These are phyloP conservation scores for Wallacemonas collosoma DNA, from an alignment of 208 protist species.

Conservation along the genomic window DNA sequence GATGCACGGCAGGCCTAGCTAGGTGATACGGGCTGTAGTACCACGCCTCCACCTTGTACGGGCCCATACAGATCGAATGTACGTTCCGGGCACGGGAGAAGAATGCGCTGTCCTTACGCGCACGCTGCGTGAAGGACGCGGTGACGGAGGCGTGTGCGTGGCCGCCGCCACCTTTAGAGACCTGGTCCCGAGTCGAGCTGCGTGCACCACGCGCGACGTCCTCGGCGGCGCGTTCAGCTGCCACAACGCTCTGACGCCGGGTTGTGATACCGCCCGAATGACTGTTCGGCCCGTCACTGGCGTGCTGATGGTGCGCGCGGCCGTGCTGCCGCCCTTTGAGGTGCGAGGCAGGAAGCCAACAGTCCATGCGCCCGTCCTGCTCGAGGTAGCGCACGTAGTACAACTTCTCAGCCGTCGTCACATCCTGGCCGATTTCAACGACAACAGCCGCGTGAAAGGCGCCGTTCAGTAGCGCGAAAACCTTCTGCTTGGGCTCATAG, in stretches of 20 bases:
- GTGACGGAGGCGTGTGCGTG: slow-evolving; percentile 55
- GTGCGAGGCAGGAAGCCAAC: slow-evolving; percentile 77
- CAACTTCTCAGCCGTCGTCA: slow-evolving; percentile 40
- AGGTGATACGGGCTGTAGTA: slow-evolving; percentile 98
- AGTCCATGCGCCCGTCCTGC: slow-evolving; percentile 88
- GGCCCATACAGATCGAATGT: slow-evolving; percentile 95
- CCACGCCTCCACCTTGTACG: slow-evolving; percentile 96
- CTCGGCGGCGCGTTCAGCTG: slow-evolving; percentile 22
- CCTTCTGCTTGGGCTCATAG: slow-evolving; percentile 81
- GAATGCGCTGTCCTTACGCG: slow-evolving; percentile 85
- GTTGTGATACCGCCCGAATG: slow-evolving; percentile 58
- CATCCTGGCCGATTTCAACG: slow-evolving; percentile 68
- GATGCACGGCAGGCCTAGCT: slow-evolving; percentile 71
- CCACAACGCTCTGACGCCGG: slow-evolving; percentile 59
- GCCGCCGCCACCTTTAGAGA: slow-evolving; percentile 53
- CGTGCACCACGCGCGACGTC: not conserved
- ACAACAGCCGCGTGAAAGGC: slow-evolving; percentile 81
- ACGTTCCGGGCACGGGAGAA: slow-evolving; percentile 97
- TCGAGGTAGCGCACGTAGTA: slow-evolving; percentile 92
- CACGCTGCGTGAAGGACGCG: slow-evolving; percentile 60
- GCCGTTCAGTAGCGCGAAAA: slow-evolving; percentile 79
- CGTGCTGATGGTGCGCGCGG: slow-evolving; percentile 36
- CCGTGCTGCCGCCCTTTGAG: slow-evolving; percentile 72
- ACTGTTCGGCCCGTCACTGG: slow-evolving; percentile 30
- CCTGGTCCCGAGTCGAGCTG: slow-evolving; percentile 11